Evolutionary conservation across 176 grass and related monocot species (phyloP), one percentile per base, ranked within the genome.

Genomic region (Phoenix dactylifera): DNA sequence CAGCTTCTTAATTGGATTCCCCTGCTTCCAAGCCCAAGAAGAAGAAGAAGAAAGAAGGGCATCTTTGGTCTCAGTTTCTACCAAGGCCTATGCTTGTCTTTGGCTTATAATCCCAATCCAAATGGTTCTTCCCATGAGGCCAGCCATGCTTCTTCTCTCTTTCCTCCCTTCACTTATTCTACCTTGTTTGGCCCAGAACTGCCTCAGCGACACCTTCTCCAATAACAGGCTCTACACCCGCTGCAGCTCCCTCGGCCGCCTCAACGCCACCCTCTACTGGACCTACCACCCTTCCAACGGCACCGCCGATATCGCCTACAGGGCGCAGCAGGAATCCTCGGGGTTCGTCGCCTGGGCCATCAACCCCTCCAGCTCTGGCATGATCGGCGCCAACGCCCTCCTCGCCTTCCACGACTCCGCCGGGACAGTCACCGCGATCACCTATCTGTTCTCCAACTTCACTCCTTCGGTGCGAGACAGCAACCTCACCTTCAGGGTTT

Each of bases 311-410:
- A 16, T 98, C 9, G 93, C 93, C 24, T 98, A 81, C 76, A 81
- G 84, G 24, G 79, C 82, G 23, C 26, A 66, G 56, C 49, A 68
- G 62, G 3, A 3, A 5, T 1, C 30, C 30, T 2, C 7, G 58
- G 71, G 76, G 1, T 98, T 88, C 88, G 93, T 92, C 10, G 75
- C 29, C 49, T 98, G 93, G 93, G 93, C 72, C n/a, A 85, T 98
- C 84, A 98, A 98, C 81, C 60, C 87, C 5, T 4, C 1, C 1
- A 0, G 7, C 5, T 0, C 1, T 29, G 72, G 9, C 51, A 98
- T 98, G 93, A 0, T 0, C 3, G 79, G 79, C 15, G 78, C 81
- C 52, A 71, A 77, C 57, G 79, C 86, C 30, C 68, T 98, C 79
- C 22, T 98, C 64, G 88, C 81, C 10, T 86, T 82, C 52, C 80